phyloP scores from a whole-genome alignment of 148 eudicot species.

The Cornus controversa region DNA sequence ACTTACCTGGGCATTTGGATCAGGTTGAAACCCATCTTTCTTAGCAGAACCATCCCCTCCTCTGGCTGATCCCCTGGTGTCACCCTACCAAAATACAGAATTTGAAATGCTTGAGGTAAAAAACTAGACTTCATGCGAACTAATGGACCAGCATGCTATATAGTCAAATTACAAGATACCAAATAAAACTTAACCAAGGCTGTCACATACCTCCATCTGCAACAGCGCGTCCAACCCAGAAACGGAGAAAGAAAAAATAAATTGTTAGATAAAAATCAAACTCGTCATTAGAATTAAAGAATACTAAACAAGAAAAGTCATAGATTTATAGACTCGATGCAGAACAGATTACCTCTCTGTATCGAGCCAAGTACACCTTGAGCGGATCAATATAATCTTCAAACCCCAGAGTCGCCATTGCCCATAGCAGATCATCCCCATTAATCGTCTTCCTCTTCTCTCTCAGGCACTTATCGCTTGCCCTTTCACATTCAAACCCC shows the following conservation, averaged over 20 bases:
- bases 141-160: neutral
- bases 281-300: neutral
- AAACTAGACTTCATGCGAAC: neutral
- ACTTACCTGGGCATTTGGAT: constrained; percentile 59
- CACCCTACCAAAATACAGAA: constrained; percentile 53
- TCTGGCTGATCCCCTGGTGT: constrained; percentile 77
- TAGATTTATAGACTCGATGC: too few species aligned
- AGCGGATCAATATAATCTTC: constrained; percentile 94
- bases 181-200: neutral
- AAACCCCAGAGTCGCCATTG: constrained; percentile 89
- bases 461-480: constrained; percentile 91
- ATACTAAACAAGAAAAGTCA: neutral
- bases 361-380: constrained; percentile 71
- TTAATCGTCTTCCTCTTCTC: constrained; percentile 94
- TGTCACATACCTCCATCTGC: constrained; percentile 81
- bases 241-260: neutral
- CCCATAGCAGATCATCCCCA: constrained; percentile 98
- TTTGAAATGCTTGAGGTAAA: neutral
- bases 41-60: constrained; percentile 60
- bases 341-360: constrained; percentile 61
- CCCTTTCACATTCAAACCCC: constrained; percentile 45
- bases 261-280: neutral
- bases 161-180: neutral
- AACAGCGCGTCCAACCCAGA: constrained; percentile 22
- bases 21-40: constrained; percentile 58